A percentile compares a stretch with the other conserved stretches of the same genome.
phyloP scores from a whole-genome alignment of 129 eudicot genomes.

The Helianthus annuus region DNA sequence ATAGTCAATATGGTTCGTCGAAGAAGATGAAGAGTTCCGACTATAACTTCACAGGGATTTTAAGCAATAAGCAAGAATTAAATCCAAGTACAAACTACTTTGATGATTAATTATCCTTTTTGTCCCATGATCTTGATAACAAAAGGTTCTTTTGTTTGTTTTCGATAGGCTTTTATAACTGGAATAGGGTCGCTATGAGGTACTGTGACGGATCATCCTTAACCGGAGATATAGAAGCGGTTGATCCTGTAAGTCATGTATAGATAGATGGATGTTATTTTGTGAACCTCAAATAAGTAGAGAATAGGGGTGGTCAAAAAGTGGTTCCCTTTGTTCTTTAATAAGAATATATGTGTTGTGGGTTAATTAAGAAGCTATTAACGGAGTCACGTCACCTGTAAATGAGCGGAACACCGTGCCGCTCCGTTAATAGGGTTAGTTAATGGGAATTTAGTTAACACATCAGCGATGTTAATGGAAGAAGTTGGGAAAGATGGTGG shows the following conservation, averaged over 20 bases:
- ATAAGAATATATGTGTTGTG: too few relatives aligned
- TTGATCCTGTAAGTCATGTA: conserved; percentile 43
- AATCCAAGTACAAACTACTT: conserved; percentile 42
- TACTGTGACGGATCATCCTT: conserved; percentile 65
- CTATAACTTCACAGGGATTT: conserved; percentile 46
- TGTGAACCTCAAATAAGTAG: neutral
- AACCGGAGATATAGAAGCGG: conserved; percentile 54
- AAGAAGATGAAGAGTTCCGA: conserved; percentile 38
- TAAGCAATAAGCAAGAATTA: conserved; percentile 36
- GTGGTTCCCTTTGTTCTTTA: too few relatives aligned
- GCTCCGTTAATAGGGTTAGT: too few relatives aligned
- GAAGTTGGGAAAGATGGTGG: too few relatives aligned
- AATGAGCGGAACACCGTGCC: too few relatives aligned
- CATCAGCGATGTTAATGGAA: too few relatives aligned
- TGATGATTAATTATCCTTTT: neutral
- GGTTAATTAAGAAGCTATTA: too few relatives aligned
- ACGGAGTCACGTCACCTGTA: too few relatives aligned
- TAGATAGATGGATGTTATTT: neutral
- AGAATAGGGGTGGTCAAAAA: too few relatives aligned
- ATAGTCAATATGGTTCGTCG: conserved; percentile 41
- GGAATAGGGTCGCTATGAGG: conserved; percentile 54
- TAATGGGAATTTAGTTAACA: too few relatives aligned
- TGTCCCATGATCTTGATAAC: neutral
- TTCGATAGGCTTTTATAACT: conserved; percentile 50
- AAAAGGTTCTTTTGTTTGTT: neutral